These are phyloP conservation scores for Fusarium neocosmosporiellum DNA, from an alignment of 2,329 filamentous ascomycete species.

Conservation along the genomic window DNA sequence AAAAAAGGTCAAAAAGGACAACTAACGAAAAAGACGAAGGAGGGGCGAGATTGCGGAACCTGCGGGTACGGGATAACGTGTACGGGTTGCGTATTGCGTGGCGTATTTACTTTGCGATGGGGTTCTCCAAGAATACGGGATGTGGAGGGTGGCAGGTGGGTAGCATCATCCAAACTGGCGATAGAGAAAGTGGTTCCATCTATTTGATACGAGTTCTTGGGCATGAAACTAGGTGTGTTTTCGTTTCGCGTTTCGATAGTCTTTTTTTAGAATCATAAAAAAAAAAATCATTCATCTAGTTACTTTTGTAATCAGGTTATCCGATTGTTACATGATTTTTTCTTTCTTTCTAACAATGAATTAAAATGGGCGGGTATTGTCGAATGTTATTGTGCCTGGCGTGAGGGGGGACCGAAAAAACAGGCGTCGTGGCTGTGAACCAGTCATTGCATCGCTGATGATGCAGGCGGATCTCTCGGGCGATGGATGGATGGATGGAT, in stretches of 20 bases:
- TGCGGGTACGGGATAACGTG: slow-evolving; percentile 15
- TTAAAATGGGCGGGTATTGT: background rate
- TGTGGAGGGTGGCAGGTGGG: slow-evolving; percentile 24
- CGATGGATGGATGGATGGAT: background rate
- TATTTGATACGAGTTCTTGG: slow-evolving; percentile 31
- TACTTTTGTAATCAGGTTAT: background rate
- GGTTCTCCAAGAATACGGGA: slow-evolving; percentile 14
- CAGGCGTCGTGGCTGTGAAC: slow-evolving; percentile 21
- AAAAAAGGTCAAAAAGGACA: background rate
- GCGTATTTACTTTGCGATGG: slow-evolving; percentile 12
- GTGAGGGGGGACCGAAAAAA: background rate
- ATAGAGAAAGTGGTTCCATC: slow-evolving; percentile 10
- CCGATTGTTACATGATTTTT: background rate
- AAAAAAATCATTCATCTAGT: background rate
- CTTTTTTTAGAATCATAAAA: slow-evolving; percentile 14
- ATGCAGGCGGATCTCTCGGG: slow-evolving; percentile 20
- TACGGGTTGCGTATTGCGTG: slow-evolving; percentile 27
- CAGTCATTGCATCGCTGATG: background rate
- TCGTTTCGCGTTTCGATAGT: slow-evolving; percentile 27
- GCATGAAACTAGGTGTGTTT: slow-evolving; percentile 28
- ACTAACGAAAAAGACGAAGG: background rate
- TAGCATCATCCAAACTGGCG: background rate
- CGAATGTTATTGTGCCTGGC: background rate
- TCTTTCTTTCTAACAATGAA: too few species aligned
- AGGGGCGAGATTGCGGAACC: background rate